Evolutionary conservation across 805 yeast genomes (phyloP), one percentile per base, ranked within the genome.

Genomic region (Blastobotrys americana): DNA sequence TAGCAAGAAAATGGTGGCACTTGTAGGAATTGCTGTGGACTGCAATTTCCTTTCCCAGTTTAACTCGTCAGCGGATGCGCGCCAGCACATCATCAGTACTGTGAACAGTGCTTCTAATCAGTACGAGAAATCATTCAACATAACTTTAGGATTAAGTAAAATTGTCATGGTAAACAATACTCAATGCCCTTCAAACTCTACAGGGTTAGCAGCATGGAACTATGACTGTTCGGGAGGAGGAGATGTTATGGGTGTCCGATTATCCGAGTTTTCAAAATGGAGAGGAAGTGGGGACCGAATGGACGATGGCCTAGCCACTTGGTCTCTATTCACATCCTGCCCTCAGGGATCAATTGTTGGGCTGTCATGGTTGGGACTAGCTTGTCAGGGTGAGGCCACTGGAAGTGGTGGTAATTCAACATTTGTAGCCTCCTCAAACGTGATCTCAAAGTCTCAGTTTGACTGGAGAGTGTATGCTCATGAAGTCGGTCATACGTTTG

Each of bases 391-490:
- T 10, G 23, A 45, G 16, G 41, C 60, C 3, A 34, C 44, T 8
- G 31, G 10, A 8, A 37, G 41, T 10, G 38, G 48, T 13, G 54
- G 55, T 20, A 42, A 44, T 34, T 23, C 34, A 10, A 44, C 55
- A 5, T 50, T 42, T 42, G 52, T 55, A 2, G 55, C 61, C 13
- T 68, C 66, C 13, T 51, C 63, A 5, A 64, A 59, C 35, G 66
- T 66, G n/a, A 52, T 66, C 2, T 52, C 61, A 13, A 57, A 58
- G 33, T 58, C 65, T 0, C 25, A 52, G 8, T 49, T 55, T 2
- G 69, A 65, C 44, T 63, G 66, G 61, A 49, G 55, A 13, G 67
- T 65, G 9, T 46, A 61, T 10, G 69, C 70, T 1, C 70, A 66
- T 46, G 70, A 66, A 41, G 41, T 63, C 6, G 70, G 69, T 17